These are phyloP conservation scores for Pythium biforme DNA, from an alignment of 352 stramenopile species.

Conservation along the genomic window DNA sequence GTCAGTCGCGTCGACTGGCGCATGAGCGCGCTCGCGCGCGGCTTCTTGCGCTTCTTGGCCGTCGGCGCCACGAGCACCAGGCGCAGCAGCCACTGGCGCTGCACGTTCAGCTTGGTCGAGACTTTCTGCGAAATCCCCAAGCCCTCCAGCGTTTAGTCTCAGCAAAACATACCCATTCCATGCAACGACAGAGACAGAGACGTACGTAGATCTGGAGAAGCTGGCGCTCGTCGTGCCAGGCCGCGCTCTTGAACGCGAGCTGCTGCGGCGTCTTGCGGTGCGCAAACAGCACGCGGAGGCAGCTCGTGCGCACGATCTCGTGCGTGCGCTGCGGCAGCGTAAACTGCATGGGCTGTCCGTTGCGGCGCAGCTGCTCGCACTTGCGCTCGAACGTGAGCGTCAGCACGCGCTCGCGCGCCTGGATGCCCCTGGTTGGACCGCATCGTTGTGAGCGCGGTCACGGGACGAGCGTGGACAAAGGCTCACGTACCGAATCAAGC, in stretches of 20 bases:
- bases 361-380: constrained; percentile 35
- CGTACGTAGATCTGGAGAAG: constrained; percentile 51
- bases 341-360: constrained; percentile 40
- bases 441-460: neutral
- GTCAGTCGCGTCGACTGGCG: constrained; percentile 5
- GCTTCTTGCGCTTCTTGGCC: constrained; percentile 6
- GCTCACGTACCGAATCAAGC: constrained; percentile 42
- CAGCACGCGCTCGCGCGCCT: constrained; percentile 46
- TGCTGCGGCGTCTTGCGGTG: constrained; percentile 37
- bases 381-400: constrained; percentile 55
- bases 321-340: constrained; percentile 36
- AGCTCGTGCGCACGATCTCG: constrained; percentile 21
- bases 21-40: neutral
- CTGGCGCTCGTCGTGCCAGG: constrained; percentile 47
- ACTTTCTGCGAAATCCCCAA: constrained; percentile 19
- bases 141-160: too few species aligned
- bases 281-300: constrained; percentile 35
- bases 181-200: neutral
- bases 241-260: constrained; percentile 42
- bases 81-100: constrained; percentile 19
- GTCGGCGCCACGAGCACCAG: neutral
- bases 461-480: constrained; percentile 3
- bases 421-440: constrained; percentile 48
- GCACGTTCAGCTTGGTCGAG: constrained; percentile 18
- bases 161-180: neutral